A percentile compares a stretch with the other conserved stretches of the same genome.
Evolutionary conservation across 164 flowering plant species (phyloP).

Genomic region (Amborella trichopoda): DNA sequence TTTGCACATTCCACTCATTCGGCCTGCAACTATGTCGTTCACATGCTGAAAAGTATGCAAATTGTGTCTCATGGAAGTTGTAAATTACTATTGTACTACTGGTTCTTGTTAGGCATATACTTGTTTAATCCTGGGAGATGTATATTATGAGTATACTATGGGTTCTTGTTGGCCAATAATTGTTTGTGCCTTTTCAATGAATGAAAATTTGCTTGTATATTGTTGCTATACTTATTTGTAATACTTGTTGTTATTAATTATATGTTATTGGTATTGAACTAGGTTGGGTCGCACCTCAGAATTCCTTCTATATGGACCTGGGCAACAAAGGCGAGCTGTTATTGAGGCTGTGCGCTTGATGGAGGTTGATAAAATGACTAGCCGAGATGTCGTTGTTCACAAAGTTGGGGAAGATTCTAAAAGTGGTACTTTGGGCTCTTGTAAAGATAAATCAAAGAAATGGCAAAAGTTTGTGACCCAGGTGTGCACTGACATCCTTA

Average conservation of each 20-base stretch:
- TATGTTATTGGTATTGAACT: no score
- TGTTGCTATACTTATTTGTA: no score
- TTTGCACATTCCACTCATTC: constrained; percentile 96
- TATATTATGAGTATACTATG: no score
- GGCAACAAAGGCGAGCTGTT: constrained; percentile 84
- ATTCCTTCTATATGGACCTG: constrained; percentile 78
- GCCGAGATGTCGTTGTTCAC: constrained; percentile 16
- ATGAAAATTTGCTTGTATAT: no score
- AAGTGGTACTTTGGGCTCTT: constrained; percentile 24
- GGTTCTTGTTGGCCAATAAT: no score
- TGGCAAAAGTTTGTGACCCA: constrained; percentile 86
- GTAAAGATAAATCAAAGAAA: constrained; percentile 70
- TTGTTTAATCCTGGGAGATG: no score
- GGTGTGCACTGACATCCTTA: no score
- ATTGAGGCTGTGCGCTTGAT: constrained; percentile 74
- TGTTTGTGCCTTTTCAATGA: no score
- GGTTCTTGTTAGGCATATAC: not conserved
- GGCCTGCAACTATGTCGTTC: constrained; percentile 84
- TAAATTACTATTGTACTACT: not conserved
- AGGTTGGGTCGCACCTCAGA: constrained; percentile 82
- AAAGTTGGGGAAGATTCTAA: constrained; percentile 22
- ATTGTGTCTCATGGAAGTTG: not conserved
- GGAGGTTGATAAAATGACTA: constrained; percentile 30
- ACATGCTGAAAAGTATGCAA: constrained; percentile 84
- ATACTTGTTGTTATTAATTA: no score